Conservation (phyloP, 306 rosid species). For the Dryas octopetala region DNA sequence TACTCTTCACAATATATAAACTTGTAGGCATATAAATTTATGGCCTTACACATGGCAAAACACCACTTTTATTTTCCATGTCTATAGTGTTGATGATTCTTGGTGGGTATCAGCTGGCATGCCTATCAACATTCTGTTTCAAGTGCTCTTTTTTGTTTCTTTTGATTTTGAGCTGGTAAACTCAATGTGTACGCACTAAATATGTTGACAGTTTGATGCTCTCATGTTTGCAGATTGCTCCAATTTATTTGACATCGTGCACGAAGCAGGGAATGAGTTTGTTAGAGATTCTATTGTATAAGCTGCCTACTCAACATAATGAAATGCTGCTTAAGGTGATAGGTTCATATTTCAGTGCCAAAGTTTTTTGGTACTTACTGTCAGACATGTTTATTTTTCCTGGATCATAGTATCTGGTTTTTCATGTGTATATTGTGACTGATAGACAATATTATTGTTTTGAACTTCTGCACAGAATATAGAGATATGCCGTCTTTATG, state of each 20-base stretch:
- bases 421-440: slow-evolving; percentile 28
- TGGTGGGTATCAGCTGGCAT: neutral
- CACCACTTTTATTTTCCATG: too few relatives aligned
- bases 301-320: slow-evolving; percentile 74
- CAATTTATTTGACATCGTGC: slow-evolving; percentile 90
- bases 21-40: slow-evolving; percentile 1
- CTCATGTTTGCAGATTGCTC: slow-evolving; percentile 76
- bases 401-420: neutral
- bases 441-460: slow-evolving; percentile 15
- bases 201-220: slow-evolving; percentile 25
- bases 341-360: slow-evolving; percentile 10
- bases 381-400: slow-evolving; percentile 12
- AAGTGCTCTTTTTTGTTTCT: neutral
- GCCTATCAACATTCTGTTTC: neutral
- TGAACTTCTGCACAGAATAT: slow-evolving; percentile 56
- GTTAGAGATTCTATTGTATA: slow-evolving; percentile 69
- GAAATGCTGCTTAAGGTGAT: slow-evolving; percentile 75
- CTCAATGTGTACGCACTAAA: neutral
- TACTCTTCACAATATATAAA: neutral
- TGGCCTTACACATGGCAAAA: neutral
- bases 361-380: slow-evolving; percentile 20
- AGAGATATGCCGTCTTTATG: slow-evolving; percentile 88
- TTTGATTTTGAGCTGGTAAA: neutral
- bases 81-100: neutral
- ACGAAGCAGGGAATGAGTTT: slow-evolving; percentile 89